These are phyloP conservation scores for Phytophthora pisi DNA, from an alignment of 352 stramenopile genomes.

Conservation along the genomic window DNA sequence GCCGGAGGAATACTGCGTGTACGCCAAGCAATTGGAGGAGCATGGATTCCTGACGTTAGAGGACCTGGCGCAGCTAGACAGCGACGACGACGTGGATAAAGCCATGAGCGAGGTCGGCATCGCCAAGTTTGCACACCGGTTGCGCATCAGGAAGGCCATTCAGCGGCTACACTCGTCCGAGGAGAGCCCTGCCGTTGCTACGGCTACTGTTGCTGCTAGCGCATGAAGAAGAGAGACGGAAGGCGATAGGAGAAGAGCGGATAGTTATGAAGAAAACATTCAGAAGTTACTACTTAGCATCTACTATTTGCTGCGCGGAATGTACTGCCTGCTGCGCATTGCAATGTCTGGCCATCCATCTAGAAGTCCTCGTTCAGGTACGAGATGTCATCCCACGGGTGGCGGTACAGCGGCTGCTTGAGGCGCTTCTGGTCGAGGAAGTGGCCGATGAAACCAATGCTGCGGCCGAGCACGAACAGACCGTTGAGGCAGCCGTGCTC, in stretches of 20 bases:
- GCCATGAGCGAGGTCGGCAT: constrained; percentile 80
- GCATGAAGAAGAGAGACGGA: constrained; percentile 29
- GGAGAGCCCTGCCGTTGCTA: constrained; percentile 17
- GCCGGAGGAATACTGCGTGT: constrained; percentile 59
- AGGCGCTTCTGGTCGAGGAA: constrained; percentile 98
- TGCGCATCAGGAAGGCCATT: constrained; percentile 75
- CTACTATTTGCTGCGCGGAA: constrained; percentile 29
- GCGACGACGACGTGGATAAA: constrained; percentile 70
- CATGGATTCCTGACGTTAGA: constrained; percentile 66
- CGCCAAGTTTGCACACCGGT: constrained; percentile 75
- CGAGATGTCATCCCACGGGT: constrained; percentile 98
- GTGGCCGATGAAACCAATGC: constrained; percentile 94
- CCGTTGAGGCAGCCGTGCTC: constrained; percentile 96
- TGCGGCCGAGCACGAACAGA: constrained; percentile 87
- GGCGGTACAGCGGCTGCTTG: constrained; percentile 97
- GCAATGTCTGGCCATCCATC: constrained; percentile 15
- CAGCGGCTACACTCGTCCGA: constrained; percentile 44
- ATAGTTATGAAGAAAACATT: constrained; percentile 32
- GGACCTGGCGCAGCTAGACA: constrained; percentile 64
- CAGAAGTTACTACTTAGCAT: constrained; percentile 43
- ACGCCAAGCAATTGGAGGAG: constrained; percentile 64
- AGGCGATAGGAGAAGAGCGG: constrained; percentile 6
- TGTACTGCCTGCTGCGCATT: constrained; percentile 17
- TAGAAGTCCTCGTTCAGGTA: constrained; percentile 92
- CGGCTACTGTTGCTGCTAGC: constrained; percentile 37